phyloP scores from a whole-genome alignment of 2,329 filamentous ascomycete genomes.

The Pyrenophora seminiperda region DNA sequence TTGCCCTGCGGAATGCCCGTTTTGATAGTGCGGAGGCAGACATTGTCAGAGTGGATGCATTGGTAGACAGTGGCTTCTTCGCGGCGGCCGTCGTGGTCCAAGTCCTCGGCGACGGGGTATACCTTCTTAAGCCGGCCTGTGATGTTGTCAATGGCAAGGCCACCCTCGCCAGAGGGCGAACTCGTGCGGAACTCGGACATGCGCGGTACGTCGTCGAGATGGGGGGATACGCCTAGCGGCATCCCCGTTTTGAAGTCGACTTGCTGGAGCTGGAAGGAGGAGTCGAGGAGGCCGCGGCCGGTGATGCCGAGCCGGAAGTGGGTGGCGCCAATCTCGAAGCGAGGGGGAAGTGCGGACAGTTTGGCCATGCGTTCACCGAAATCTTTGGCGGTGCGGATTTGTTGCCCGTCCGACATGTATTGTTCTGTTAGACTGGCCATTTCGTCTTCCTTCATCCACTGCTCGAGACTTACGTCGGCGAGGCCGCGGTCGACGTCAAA shows the following conservation, averaged over 20 bases:
- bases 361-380: slow-evolving; percentile 47
- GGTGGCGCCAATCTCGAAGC: slow-evolving; percentile 42
- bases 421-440: slow-evolving; percentile 48
- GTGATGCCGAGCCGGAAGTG: slow-evolving; percentile 43
- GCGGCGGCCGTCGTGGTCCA: slow-evolving; percentile 43
- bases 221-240: slow-evolving; percentile 29
- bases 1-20: slow-evolving; percentile 46
- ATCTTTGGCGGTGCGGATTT: slow-evolving; percentile 35
- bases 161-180: slow-evolving; percentile 40
- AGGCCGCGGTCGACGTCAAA: slow-evolving; percentile 50
- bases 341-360: slow-evolving; percentile 43
- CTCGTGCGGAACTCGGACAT: slow-evolving; percentile 31
- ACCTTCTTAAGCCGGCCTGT: slow-evolving; percentile 37
- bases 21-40: slow-evolving; percentile 45
- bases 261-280: slow-evolving; percentile 40
- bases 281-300: slow-evolving; percentile 36
- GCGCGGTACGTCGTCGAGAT: slow-evolving; percentile 29
- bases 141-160: slow-evolving; percentile 32
- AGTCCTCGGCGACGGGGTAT: slow-evolving; percentile 44
- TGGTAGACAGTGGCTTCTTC: slow-evolving; percentile 46
- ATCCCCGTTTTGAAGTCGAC: slow-evolving; percentile 49
- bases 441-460: slow-evolving; percentile 51
- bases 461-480: slow-evolving; percentile 46
- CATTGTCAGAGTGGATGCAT: slow-evolving; percentile 38
- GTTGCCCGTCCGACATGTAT: slow-evolving; percentile 47